Evolutionary conservation across 805 yeast genomes (phyloP).

Genomic region (Nakazawaea wyomingensis): DNA sequence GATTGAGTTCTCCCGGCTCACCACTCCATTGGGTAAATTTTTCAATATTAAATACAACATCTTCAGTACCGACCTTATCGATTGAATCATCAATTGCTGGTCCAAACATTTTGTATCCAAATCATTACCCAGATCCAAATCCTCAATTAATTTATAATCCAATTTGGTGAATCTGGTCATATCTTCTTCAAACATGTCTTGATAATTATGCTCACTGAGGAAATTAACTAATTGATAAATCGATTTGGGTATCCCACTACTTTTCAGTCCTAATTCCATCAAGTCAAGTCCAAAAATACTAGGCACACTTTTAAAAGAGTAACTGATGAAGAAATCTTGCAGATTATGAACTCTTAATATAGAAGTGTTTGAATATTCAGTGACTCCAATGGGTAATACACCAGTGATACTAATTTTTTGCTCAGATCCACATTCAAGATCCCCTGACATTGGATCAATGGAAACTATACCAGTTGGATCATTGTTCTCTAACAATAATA

Average conservation of each 20-base stretch:
- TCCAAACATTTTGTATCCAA: conserved; percentile 13
- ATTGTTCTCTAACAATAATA: conserved; percentile 16
- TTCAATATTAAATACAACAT: conserved; percentile 26
- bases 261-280: background rate
- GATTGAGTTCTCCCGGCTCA: conserved; percentile 26
- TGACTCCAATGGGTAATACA: conserved; percentile 12
- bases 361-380: conserved; percentile 19
- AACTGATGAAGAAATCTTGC: conserved; percentile 28
- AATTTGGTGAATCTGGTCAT: conserved; percentile 10
- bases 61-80: conserved; percentile 21
- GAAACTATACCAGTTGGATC: conserved; percentile 26
- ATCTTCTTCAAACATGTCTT: conserved; percentile 23
- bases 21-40: conserved; percentile 35
- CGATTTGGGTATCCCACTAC: conserved; percentile 24
- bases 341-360: conserved; percentile 24
- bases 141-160: conserved; percentile 14
- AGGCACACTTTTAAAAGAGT: conserved; percentile 17
- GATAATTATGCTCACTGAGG: conserved; percentile 20
- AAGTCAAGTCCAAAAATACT: conserved; percentile 6
- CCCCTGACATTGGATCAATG: conserved; percentile 27
- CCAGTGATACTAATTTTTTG: conserved; percentile 18
- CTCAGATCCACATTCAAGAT: conserved; percentile 18
- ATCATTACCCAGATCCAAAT: conserved; percentile 12
- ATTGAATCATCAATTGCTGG: conserved; percentile 17
- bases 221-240: conserved; percentile 25